Conservation (phyloP, 2,329 filamentous ascomycete species). For the Talaromyces atroroseus region DNA sequence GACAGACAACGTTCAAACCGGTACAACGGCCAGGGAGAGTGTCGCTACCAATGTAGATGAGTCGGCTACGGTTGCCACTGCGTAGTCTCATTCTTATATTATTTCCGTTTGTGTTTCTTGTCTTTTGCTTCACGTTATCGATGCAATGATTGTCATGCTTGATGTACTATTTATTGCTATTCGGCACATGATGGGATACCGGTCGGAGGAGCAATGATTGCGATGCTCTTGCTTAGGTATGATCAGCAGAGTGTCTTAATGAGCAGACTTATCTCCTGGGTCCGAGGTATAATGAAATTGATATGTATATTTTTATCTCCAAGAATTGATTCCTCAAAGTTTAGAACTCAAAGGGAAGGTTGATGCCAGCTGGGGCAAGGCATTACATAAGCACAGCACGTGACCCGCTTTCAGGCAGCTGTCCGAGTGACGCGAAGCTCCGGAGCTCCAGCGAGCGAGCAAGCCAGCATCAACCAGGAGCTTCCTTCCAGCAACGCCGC, state of each 20-base stretch:
- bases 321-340: no score
- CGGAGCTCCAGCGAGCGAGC: constrained; percentile 13
- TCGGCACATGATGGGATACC: neutral
- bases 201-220: neutral
- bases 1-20: neutral
- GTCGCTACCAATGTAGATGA: constrained; percentile 7
- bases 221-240: neutral
- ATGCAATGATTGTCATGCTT: neutral
- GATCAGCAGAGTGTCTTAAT: neutral
- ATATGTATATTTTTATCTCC: neutral
- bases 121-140: neutral
- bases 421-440: constrained; percentile 28
- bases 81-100: neutral
- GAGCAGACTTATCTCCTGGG: neutral
- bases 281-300: neutral
- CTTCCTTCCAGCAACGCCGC: constrained; percentile 18
- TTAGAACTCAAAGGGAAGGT: no score
- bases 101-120: neutral
- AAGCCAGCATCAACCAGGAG: constrained; percentile 5
- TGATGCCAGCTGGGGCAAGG: neutral
- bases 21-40: constrained; percentile 10
- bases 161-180: neutral
- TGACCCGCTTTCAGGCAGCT: constrained; percentile 29
- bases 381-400: neutral
- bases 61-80: constrained; percentile 1